Base-by-base conservation (phyloP, 2,329 filamentous ascomycete genomes). In the Ophiostoma angusticollis region DNA sequence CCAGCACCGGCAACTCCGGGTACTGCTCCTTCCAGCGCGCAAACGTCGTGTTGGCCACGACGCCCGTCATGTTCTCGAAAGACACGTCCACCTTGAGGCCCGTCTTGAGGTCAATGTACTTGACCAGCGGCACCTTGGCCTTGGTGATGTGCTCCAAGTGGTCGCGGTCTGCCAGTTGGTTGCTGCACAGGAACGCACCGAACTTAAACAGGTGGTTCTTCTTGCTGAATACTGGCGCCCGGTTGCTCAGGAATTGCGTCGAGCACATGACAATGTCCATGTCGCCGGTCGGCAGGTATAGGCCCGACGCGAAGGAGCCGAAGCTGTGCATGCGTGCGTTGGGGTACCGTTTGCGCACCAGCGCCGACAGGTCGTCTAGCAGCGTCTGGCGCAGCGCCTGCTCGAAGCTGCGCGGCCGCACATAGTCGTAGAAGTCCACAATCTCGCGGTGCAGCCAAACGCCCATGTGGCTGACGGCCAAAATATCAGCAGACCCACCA, bases 91-190 rank as follows among this genome's bases (percentile, higher is more conserved):
- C 81, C 49, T 82, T 84, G 38, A 98, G 64, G 11, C 78, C 78
- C 2, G 87, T 95, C 38, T 70, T 52, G 39, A 63, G 68, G 53
- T 98, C 91, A 31, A 84, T 70, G 52, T 84, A 96, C 58, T 98
- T 98, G 59, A 96, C 74, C 39, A 98, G 74, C 0, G 91, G 91
- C 3, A 98, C 87, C 51, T 82, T 85, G 17, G 91, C 87, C 47
- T 69, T 66, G 2, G 70, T 53, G 48, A 98, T 84, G 24, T 80
- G 68, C 49, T 82, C 72, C 23, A 86, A 66, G 2, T 73, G 67
- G 6, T 68, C 62, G 1, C 63, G 53, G 13, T 71, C 64, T 1
- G 79, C 72, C 14, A 93, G 64, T 3, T 67, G 61, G 17, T 69
- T 60, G 2, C 56, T 55, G 19, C 66, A 58, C 2, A 94, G 62